phyloP scores from a whole-genome alignment of 306 rosid species.

The Cucurbita maxima region DNA sequence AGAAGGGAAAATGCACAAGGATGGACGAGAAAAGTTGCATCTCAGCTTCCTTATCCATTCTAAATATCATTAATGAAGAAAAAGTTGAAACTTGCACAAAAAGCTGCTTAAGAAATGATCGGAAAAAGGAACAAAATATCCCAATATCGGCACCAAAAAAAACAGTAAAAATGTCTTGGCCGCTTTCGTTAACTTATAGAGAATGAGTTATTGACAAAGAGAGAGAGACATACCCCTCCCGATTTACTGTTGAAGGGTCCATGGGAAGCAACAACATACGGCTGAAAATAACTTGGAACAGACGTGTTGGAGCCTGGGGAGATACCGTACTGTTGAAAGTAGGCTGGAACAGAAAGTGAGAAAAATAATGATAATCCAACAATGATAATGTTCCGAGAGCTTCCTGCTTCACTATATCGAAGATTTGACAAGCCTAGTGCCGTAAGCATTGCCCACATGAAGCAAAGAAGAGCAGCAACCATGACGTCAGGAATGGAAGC shows the following conservation, averaged over 20 bases:
- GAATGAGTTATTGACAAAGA: not conserved
- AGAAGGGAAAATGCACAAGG: not conserved
- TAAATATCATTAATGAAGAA: not conserved
- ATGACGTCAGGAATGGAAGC: conserved; percentile 94
- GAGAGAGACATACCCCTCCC: conserved; percentile 65
- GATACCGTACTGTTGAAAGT: conserved; percentile 88
- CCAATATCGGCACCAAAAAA: not conserved
- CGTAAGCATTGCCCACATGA: conserved; percentile 96
- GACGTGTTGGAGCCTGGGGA: conserved; percentile 68
- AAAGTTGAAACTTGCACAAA: not conserved
- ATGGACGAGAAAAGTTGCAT: not conserved
- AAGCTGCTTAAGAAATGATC: not conserved
- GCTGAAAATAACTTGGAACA: conserved; percentile 89
- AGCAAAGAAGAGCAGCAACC: conserved; percentile 97
- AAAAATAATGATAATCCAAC: conserved; percentile 88
- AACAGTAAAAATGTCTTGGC: not conserved
- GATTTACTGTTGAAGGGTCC: conserved; percentile 69
- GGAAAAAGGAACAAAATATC: not conserved
- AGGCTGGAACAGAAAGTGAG: conserved; percentile 88
- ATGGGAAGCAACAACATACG: conserved; percentile 82
- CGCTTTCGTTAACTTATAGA: not conserved
- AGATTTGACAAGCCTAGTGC: conserved; percentile 93
- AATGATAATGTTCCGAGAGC: conserved; percentile 92
- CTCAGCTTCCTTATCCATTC: not conserved
- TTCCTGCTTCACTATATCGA: conserved; percentile 97